phyloP scores from a whole-genome alignment of 1,284 basidiomycete species.

The Moniliophthora roreri region DNA sequence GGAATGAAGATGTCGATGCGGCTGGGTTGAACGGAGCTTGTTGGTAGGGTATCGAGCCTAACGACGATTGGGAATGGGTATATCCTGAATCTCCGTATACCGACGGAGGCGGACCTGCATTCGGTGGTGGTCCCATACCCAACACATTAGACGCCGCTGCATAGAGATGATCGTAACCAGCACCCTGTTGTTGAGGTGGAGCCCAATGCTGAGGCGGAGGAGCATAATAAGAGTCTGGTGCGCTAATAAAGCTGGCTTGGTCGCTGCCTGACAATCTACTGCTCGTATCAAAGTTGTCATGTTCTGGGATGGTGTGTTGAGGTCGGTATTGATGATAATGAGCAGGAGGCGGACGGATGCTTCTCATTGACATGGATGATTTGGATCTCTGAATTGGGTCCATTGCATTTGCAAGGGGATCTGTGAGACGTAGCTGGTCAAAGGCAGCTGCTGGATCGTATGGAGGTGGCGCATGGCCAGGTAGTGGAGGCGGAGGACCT shows the following conservation, averaged over 20 bases:
- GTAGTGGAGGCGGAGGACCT: neutral
- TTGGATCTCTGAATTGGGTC: constrained; percentile 47
- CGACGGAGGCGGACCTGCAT: constrained; percentile 20
- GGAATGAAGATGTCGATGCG: too few species aligned
- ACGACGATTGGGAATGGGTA: neutral
- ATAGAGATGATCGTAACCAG: constrained; percentile 56
- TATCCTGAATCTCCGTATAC: constrained; percentile 3
- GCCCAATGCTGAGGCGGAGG: constrained; percentile 27
- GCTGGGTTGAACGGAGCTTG: too few species aligned
- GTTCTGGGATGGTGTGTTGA: constrained; percentile 3
- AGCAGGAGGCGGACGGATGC: constrained; percentile 20
- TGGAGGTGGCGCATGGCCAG: too few species aligned
- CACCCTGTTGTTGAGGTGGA: constrained; percentile 29
- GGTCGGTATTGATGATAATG: constrained; percentile 20
- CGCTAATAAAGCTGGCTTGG: too few species aligned
- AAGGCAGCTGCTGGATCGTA: neutral
- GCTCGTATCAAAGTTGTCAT: too few species aligned
- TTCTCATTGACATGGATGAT: constrained; percentile 52
- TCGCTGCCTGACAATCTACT: constrained; percentile 6
- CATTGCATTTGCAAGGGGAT: neutral
- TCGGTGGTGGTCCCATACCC: constrained; percentile 63
- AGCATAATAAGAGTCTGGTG: constrained; percentile 6
- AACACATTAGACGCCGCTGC: constrained; percentile 80
- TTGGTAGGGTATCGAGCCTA: constrained; percentile 7
- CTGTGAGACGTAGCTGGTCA: neutral